Percentiles rank a stretch among this genome's conserved stretches.
phyloP scores from a whole-genome alignment of 371 early-diverging fungal species.

The Gilbertella persicaria region DNA sequence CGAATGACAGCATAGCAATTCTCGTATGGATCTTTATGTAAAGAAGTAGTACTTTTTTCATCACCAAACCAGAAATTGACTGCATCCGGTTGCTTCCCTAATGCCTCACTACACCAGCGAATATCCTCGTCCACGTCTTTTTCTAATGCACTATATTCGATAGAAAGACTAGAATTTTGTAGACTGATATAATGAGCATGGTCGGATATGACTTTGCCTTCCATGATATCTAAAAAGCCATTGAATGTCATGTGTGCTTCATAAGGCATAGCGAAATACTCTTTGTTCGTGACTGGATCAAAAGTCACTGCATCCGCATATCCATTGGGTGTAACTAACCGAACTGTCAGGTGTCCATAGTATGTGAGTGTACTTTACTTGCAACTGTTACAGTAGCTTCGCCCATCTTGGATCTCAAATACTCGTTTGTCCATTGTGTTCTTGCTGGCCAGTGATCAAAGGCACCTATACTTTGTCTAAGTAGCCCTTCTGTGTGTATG shows the following conservation, averaged over 20 bases:
- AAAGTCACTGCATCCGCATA: constrained; percentile 70
- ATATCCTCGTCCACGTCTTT: constrained; percentile 66
- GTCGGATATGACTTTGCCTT: constrained; percentile 21
- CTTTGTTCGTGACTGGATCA: constrained; percentile 38
- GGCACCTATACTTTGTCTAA: constrained; percentile 19
- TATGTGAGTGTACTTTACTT: constrained; percentile 24
- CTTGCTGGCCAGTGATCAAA: constrained; percentile 65
- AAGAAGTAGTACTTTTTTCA: constrained; percentile 59
- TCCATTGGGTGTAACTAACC: constrained; percentile 49
- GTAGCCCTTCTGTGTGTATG: not conserved
- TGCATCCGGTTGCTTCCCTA: constrained; percentile 71
- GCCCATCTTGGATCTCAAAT: constrained; percentile 52
- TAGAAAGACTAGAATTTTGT: constrained; percentile 70
- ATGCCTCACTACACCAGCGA: constrained; percentile 62
- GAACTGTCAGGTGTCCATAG: too few species aligned
- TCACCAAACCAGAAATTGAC: constrained; percentile 83
- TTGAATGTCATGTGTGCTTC: constrained; percentile 63
- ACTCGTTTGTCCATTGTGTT: constrained; percentile 62
- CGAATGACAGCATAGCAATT: constrained; percentile 76
- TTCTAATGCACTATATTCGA: constrained; percentile 55
- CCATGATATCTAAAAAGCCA: constrained; percentile 52
- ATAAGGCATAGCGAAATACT: constrained; percentile 71
- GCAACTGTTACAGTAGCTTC: constrained; percentile 63
- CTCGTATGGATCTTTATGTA: constrained; percentile 85
- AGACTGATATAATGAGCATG: constrained; percentile 65